Base-by-base conservation (phyloP, 306 rosid genomes). In the Prunus dulcis region DNA sequence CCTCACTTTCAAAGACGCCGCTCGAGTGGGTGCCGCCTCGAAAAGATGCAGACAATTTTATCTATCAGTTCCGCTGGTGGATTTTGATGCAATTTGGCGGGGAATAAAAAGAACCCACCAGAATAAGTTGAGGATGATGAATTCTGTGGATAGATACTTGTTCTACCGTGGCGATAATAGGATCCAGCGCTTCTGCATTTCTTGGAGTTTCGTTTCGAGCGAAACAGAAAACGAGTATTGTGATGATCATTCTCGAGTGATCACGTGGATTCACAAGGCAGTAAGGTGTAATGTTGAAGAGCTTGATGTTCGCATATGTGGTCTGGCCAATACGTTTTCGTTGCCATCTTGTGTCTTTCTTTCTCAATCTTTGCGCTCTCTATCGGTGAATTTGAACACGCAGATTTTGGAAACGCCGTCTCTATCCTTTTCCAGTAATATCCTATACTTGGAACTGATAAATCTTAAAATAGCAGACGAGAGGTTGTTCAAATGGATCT, bases 211-310 rank as follows among this genome's bases (percentile, higher is more conserved):
- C 2, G 49, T 0, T 49, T 22, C 60, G 14, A 20, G 43, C 13
- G 62, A 56, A n/a, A 12, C 11, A 56, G 27, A 0, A 12, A 20
- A 56, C 13, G 20, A n/a, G 3, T 11, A 12, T 20, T 12, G 4
- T 18, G 78, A 47, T 11, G 78, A 49, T 9, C 18, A 22, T 14
- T 49, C 18, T 13, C 71, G 20, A 23, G 3, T 74, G 13, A 8
- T 62, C 12, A 45, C 20, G 1, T 74, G 71, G 71, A 10, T 74
- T 41, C 70, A 27, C 8, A 64, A 17, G 19, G 71, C 71, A 22
- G 71, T 63, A 15, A 62, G 23, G 13, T 62, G 78, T 45, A 74
- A 74, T 28, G 63, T 64, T 30, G 67, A 74, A 53, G 61, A 45
- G 23, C 69, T 74, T 30, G 63, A 47, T 19, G 13, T 22, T 12